phyloP scores from a whole-genome alignment of 2,329 filamentous ascomycete genomes.

The Diatrype stigma region DNA sequence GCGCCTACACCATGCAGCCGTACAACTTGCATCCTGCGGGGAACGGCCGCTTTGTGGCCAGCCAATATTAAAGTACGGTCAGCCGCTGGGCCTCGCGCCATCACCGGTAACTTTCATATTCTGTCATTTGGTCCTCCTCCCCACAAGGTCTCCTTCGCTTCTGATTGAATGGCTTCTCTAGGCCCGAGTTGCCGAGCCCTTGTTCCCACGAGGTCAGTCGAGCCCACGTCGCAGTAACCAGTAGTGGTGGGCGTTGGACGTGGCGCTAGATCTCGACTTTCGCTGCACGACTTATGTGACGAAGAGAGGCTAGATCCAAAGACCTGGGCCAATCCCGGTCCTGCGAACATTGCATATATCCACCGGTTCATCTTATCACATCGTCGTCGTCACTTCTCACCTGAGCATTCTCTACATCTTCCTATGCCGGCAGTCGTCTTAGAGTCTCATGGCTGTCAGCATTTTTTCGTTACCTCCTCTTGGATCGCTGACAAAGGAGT shows the following conservation, averaged over 20 bases:
- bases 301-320: constrained; percentile 14
- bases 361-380: constrained; percentile 13
- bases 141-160: constrained; percentile 17
- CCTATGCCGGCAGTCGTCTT: not conserved
- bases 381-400: constrained; percentile 7
- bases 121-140: constrained; percentile 17
- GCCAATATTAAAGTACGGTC: constrained; percentile 52
- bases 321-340: constrained; percentile 13
- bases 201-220: constrained; percentile 21
- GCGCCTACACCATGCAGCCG: constrained; percentile 17
- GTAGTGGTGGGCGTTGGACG: constrained; percentile 4
- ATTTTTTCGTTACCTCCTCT: not conserved
- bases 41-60: constrained; percentile 34
- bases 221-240: constrained; percentile 19
- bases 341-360: constrained; percentile 18
- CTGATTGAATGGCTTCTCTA: constrained; percentile 24
- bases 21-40: constrained; percentile 35
- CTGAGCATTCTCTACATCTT: not conserved
- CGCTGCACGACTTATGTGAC: constrained; percentile 22
- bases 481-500: not conserved
- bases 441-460: not conserved
- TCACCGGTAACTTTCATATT: constrained; percentile 4
- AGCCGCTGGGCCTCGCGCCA: constrained; percentile 25
- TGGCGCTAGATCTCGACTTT: not conserved
- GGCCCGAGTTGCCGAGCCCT: constrained; percentile 13